phyloP scores from a whole-genome alignment of 2,329 filamentous ascomycete species.

The Alternaria gansuensis region DNA sequence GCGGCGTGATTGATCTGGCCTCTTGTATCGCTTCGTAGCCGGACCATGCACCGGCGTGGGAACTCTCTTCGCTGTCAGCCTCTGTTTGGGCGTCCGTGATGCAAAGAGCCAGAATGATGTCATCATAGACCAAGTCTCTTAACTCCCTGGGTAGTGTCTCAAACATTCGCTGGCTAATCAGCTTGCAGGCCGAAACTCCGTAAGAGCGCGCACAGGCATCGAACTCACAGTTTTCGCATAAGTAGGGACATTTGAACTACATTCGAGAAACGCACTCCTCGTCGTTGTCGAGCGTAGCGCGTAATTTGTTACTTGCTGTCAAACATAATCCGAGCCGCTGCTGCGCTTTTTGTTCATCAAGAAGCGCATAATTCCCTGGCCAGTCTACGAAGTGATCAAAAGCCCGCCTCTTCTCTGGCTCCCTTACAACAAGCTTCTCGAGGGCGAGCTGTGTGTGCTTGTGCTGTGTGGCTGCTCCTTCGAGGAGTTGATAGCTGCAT shows the following conservation, averaged over 20 bases:
- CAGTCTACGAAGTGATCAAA: neutral
- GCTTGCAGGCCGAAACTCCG: neutral
- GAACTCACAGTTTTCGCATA: neutral
- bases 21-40: neutral
- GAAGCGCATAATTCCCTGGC: neutral
- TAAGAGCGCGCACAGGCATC: slow-evolving; percentile 1
- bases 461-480: neutral
- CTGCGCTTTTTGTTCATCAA: neutral
- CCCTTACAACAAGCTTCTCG: neutral
- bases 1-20: neutral
- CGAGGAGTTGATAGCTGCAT: neutral
- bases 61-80: neutral
- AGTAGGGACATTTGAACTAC: neutral
- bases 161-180: neutral
- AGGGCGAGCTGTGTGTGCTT: neutral
- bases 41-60: neutral
- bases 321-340: neutral
- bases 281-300: neutral
- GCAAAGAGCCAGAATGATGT: neutral
- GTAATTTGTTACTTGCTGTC: neutral
- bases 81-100: neutral
- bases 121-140: neutral
- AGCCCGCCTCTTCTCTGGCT: too few species aligned
- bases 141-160: neutral
- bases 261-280: neutral